Evolutionary conservation across 331 rosid species (phyloP).

Genomic region (Prunus yedoensis): DNA sequence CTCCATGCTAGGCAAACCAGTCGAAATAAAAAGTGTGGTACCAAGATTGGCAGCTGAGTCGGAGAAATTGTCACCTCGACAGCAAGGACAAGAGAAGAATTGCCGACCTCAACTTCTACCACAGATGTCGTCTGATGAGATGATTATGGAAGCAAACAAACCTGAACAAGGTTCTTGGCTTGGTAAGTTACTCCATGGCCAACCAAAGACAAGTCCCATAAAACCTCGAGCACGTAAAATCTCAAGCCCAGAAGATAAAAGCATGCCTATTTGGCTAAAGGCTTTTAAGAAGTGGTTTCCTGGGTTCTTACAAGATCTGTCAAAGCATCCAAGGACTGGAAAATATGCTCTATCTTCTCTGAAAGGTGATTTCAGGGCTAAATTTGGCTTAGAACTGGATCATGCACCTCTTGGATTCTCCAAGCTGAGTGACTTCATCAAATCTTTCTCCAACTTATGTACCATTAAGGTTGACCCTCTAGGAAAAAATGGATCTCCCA

Average conservation of each 20-base stretch:
- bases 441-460: conserved; percentile 33
- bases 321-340: conserved; percentile 30
- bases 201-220: neutral
- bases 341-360: conserved; percentile 46
- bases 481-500: conserved; percentile 25
- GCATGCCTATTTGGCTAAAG: conserved; percentile 36
- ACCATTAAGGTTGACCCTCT: conserved; percentile 24
- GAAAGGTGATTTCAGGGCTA: conserved; percentile 36
- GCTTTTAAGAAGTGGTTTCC: conserved; percentile 47
- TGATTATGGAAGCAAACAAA: conserved; percentile 14
- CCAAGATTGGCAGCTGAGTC: conserved; percentile 21
- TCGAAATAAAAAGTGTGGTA: conserved; percentile 34
- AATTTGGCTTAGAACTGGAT: conserved; percentile 39
- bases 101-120: conserved; percentile 4
- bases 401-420: conserved; percentile 40
- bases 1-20: conserved; percentile 33
- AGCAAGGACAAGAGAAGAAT: conserved; percentile 11
- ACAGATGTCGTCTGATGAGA: neutral
- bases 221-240: conserved; percentile 4
- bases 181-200: conserved; percentile 11
- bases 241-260: conserved; percentile 13
- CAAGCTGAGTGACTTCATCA: conserved; percentile 43
- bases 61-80: conserved; percentile 20
- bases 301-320: conserved; percentile 19
- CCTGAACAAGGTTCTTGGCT: conserved; percentile 30